Evolutionary conservation across 2,329 filamentous ascomycete genomes (phyloP).

Genomic region (Sphaerostilbella broomeana): DNA sequence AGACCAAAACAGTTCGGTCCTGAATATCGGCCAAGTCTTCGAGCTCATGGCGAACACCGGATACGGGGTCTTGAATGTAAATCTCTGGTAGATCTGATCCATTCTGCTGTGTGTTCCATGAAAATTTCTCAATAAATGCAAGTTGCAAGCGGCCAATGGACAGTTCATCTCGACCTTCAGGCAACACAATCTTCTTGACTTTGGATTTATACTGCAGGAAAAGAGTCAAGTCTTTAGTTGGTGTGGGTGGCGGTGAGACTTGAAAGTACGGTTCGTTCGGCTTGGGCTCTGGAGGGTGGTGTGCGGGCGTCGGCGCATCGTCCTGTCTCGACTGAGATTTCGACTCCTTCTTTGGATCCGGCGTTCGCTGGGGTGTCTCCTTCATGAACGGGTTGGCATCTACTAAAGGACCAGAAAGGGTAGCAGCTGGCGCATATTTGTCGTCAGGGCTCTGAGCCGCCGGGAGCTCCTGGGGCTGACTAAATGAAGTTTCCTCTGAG

Average conservation of each 20-base stretch:
- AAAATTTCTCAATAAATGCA: constrained; percentile 98
- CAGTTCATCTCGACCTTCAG: constrained; percentile 76
- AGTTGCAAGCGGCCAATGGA: constrained; percentile 84
- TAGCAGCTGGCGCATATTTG: constrained; percentile 52
- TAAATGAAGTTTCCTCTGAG: constrained; percentile 48
- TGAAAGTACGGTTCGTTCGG: constrained; percentile 45
- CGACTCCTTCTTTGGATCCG: constrained; percentile 15
- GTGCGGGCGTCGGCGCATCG: constrained; percentile 14
- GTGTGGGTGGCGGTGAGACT: constrained; percentile 55
- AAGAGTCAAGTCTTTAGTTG: constrained; percentile 81
- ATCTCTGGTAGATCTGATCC: constrained; percentile 92
- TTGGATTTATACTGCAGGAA: constrained; percentile 96
- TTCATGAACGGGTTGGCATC: constrained; percentile 33
- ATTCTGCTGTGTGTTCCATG: constrained; percentile 95
- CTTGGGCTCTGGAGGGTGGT: constrained; percentile 37
- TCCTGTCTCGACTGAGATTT: constrained; percentile 20
- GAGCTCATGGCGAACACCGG: constrained; percentile 91
- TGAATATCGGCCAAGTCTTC: constrained; percentile 92
- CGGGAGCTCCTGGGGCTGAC: constrained; percentile 20
- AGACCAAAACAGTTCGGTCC: constrained; percentile 86
- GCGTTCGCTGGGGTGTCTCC: constrained; percentile 13
- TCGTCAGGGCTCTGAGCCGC: constrained; percentile 58
- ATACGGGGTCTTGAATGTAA: constrained; percentile 93
- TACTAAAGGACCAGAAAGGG: constrained; percentile 50
- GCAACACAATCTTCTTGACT: constrained; percentile 89